phyloP scores from a whole-genome alignment of 2,329 filamentous ascomycete genomes.

The Aspergillus sergii region DNA sequence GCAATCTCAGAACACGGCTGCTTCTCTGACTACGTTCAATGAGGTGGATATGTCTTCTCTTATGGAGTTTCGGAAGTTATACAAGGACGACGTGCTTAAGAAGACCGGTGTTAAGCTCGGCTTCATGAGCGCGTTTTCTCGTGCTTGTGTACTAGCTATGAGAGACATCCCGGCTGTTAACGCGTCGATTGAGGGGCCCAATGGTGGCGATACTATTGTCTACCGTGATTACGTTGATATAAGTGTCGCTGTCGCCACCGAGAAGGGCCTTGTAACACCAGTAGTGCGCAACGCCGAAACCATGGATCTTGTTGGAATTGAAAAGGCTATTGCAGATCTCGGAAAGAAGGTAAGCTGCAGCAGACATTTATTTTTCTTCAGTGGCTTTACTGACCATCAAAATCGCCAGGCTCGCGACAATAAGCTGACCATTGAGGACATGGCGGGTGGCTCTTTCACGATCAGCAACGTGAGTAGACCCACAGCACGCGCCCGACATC shows the following conservation, averaged over 20 bases:
- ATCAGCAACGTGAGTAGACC: conserved; percentile 75
- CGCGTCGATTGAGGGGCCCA: conserved; percentile 93
- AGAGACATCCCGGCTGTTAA: conserved; percentile 93
- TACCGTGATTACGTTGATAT: conserved; percentile 98
- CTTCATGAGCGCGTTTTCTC: conserved; percentile 99
- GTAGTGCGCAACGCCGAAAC: conserved; percentile 92
- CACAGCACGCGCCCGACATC: not conserved
- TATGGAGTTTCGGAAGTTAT: conserved; percentile 95
- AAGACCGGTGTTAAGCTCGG: conserved; percentile 96
- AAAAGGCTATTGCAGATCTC: conserved; percentile 87
- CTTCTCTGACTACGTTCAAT: conserved; percentile 97
- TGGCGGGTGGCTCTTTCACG: conserved; percentile 97
- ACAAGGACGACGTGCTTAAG: conserved; percentile 96
- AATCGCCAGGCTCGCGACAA: conserved; percentile 76
- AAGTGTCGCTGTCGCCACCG: conserved; percentile 93
- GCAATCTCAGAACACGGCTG: conserved; percentile 98
- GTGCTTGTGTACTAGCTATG: conserved; percentile 88
- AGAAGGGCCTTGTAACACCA: conserved; percentile 95
- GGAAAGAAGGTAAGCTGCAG: conserved; percentile 76
- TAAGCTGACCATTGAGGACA: conserved; percentile 98
- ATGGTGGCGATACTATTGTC: conserved; percentile 94
- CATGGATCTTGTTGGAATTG: conserved; percentile 85
- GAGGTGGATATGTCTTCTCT: conserved; percentile 98
- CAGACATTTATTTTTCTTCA: conserved; percentile 14
- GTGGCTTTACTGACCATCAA: not conserved